Base-by-base conservation (phyloP, 1,284 basidiomycete species). In the Polyporus tsugae region DNA sequence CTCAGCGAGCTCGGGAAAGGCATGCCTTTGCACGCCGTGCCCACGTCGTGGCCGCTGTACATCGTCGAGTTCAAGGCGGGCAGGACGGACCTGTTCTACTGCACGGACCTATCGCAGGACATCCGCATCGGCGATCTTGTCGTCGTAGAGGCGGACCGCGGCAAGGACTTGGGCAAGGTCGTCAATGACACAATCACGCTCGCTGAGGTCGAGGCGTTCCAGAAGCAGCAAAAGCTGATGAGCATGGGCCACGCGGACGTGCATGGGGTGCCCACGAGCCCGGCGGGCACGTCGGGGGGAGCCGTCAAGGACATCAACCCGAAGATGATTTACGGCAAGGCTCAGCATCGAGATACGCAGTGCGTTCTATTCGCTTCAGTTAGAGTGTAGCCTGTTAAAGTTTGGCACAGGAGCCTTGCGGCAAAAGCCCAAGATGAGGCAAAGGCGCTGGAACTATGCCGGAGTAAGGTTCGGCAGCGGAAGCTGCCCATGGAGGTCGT, bases 51-150 rank as follows among this genome's bases (percentile, higher is more conserved):
- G 83, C 94, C 94, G n/a, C 86, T 99, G 6, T 99, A 91, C 84
- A 97, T 99, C 75, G 94, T 99, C 75, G 95, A 98, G 78, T 99
- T 99, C 86, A 99, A 99, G 83, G 96, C 96, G 0, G 95, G 95
- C 0, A 89, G 97, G 36, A 97, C 96, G 70, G 97, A 99, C 80
- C 83, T 99, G 41, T 98, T 96, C 81, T 99, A 97, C 81, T 87
- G 92, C 73, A 91, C 90, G 2, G 91, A 95, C 75, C 82, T 88
- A 22, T 79, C 83, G 66, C 80, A 84, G 39, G 87, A 94, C 73
- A 87, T 96, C 67, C 85, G 87, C 17, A 88, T 91, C 19, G 97
- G 95, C 4, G 97, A 99, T 78, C 82, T 97, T 55, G 97, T 99
- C 66, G 96, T 99, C 72, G 97, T 99, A 19, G 97, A 99, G 80